Conservation (phyloP, 2,329 filamentous ascomycete species). For the Hirsutella minnesotensis region DNA sequence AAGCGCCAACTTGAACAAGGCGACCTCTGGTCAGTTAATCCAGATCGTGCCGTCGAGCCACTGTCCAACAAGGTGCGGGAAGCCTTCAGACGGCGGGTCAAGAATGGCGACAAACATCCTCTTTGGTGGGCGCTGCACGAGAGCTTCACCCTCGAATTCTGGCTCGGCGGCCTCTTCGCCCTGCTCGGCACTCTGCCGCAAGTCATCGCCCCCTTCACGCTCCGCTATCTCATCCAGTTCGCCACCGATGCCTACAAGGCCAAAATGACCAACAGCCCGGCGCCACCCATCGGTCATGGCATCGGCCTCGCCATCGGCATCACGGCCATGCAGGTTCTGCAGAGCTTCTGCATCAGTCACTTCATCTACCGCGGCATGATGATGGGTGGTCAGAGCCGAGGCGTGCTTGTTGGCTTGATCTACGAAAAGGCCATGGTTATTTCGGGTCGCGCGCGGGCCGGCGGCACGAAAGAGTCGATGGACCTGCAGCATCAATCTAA, state of each 20-base stretch:
- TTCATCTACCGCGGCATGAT: conserved; percentile 92
- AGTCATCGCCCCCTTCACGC: conserved; percentile 72
- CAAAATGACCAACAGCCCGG: conserved; percentile 30
- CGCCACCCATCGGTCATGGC: conserved; percentile 61
- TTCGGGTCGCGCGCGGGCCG: conserved; percentile 78
- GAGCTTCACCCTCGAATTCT: conserved; percentile 74
- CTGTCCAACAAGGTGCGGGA: conserved; percentile 54
- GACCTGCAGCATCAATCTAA: background rate
- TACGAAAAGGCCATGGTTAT: conserved; percentile 90
- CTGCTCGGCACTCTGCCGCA: conserved; percentile 63
- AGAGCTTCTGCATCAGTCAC: conserved; percentile 74
- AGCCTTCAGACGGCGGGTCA: conserved; percentile 57
- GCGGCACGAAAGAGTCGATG: conserved; percentile 34
- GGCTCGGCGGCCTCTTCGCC: conserved; percentile 69
- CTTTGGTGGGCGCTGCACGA: conserved; percentile 76
- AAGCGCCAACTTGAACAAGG: conserved; percentile 69
- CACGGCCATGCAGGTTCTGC: conserved; percentile 71
- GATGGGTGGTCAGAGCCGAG: conserved; percentile 73
- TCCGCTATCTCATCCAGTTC: conserved; percentile 80
- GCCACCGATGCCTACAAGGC: conserved; percentile 69
- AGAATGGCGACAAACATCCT: conserved; percentile 58
- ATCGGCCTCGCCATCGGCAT: conserved; percentile 78
- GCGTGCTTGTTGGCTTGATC: conserved; percentile 71
- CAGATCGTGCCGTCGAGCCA: conserved; percentile 58
- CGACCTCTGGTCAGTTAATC: conserved; percentile 86